Evolutionary conservation across 768 basidiomycete species (phyloP).

Genomic region (Pleurotus platypus): DNA sequence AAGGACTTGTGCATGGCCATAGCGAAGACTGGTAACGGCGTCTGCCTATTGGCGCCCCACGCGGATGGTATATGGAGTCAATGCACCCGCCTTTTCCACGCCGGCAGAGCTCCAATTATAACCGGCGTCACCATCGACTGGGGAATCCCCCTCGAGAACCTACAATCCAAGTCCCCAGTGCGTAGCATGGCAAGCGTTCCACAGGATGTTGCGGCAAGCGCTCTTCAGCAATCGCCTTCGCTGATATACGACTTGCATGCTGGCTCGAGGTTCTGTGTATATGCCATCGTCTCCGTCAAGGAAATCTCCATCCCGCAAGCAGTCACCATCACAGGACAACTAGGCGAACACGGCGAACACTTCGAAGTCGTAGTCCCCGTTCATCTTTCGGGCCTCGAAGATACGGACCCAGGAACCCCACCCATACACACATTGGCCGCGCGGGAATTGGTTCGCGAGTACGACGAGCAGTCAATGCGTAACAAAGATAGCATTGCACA

Average conservation of each 20-base stretch:
- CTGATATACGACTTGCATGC: conserved; percentile 29
- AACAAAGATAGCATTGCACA: conserved; percentile 44
- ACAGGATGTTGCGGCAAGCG: conserved; percentile 19
- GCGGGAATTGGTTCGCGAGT: conserved; percentile 46
- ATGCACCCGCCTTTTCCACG: conserved; percentile 45
- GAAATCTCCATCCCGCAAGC: conserved; percentile 24
- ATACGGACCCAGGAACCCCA: conserved; percentile 28
- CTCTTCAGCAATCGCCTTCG: conserved; percentile 32
- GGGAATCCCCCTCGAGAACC: conserved; percentile 28
- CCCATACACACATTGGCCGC: conserved; percentile 55
- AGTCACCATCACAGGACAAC: conserved; percentile 28
- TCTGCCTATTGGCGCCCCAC: conserved; percentile 40
- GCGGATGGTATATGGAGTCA: conserved; percentile 45
- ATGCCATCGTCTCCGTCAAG: conserved; percentile 27
- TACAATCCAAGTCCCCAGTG: conserved; percentile 13
- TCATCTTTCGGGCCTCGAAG: conserved; percentile 18
- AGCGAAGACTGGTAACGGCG: conserved; percentile 52
- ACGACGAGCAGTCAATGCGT: conserved; percentile 33
- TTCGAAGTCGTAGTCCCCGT: conserved; percentile 30
- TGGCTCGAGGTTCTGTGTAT: conserved; percentile 30
- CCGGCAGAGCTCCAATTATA: conserved; percentile 44
- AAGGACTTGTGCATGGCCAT: conserved; percentile 49
- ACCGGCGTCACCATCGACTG: conserved; percentile 48
- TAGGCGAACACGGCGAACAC: conserved; percentile 26
- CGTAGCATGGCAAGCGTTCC: conserved; percentile 14